Conservation (phyloP, 371 early-diverging fungal genomes). For the Saksenaea oblongispora region DNA sequence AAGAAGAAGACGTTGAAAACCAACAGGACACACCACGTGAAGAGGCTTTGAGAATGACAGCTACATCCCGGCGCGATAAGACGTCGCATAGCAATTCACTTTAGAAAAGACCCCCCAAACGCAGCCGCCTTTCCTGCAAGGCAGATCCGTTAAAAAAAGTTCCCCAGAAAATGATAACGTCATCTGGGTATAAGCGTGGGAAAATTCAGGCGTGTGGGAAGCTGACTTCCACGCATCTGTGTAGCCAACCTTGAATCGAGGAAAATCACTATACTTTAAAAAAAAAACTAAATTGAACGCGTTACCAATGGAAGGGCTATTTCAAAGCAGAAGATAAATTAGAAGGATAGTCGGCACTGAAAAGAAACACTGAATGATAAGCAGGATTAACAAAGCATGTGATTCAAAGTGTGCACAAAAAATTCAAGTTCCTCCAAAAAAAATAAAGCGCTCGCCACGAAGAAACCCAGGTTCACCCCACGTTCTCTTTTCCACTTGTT, state of each 20-base stretch:
- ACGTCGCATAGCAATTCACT: not conserved
- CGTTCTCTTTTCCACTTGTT: slow-evolving; percentile 6
- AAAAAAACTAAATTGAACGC: not conserved
- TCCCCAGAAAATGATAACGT: not conserved
- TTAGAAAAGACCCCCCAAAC: not conserved
- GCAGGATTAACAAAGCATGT: not conserved
- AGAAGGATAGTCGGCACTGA: no score
- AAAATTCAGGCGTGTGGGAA: not conserved
- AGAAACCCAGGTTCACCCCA: not conserved
- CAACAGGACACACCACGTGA: not conserved
- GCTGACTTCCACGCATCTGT: not conserved
- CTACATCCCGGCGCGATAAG: not conserved
- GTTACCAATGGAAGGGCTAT: not conserved
- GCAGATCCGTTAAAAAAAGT: no score
- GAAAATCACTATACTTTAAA: not conserved
- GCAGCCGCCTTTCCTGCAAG: not conserved
- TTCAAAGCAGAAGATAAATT: not conserved
- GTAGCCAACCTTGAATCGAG: not conserved
- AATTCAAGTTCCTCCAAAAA: not conserved
- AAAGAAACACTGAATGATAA: not conserved
- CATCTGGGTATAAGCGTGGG: not conserved
- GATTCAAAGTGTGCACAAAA: not conserved
- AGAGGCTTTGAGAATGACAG: not conserved
- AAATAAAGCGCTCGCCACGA: not conserved
- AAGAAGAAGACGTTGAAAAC: slow-evolving; percentile 1